Conservation (phyloP, 768 basidiomycete species). For the Rhodocollybia butyracea region DNA sequence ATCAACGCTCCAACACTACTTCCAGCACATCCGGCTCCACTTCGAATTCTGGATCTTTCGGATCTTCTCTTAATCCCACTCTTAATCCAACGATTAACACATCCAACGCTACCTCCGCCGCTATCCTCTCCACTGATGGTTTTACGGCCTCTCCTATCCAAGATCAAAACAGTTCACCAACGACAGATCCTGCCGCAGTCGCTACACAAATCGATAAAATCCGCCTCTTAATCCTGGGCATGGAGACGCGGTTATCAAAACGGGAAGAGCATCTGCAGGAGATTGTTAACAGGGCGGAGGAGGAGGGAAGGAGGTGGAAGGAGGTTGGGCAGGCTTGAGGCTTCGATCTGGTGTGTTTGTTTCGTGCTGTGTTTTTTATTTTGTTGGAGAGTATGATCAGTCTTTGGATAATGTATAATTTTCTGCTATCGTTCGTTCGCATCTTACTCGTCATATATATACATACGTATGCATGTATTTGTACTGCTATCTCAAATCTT, state of each 20-base stretch:
- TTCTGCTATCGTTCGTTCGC: no score
- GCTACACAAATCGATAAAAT: slow-evolving; percentile 67
- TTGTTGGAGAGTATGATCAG: no score
- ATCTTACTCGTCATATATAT: no score
- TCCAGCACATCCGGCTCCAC: slow-evolving; percentile 15
- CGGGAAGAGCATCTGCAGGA: slow-evolving; percentile 62
- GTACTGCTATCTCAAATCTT: no score
- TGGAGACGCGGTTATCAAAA: slow-evolving; percentile 67
- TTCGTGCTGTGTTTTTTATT: no score
- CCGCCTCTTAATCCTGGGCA: slow-evolving; percentile 64
- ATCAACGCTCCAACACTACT: neutral
- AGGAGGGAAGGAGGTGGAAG: slow-evolving; percentile 54
- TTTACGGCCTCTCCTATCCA: slow-evolving; percentile 25
- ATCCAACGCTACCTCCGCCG: slow-evolving; percentile 18
- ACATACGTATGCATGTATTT: no score
- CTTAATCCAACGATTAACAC: slow-evolving; percentile 7
- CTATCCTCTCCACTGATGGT: slow-evolving; percentile 5
- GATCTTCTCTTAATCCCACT: neutral
- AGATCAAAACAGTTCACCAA: neutral
- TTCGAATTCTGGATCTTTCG: neutral
- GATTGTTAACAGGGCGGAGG: slow-evolving; percentile 57
- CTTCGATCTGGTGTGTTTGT: no score
- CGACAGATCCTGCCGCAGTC: slow-evolving; percentile 16
- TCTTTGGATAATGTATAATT: no score
- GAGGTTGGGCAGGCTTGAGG: no score